Percentiles rank a stretch among this genome's conserved stretches.
These are phyloP conservation scores for Panicum virgatum DNA, from an alignment of 202 grass and related monocot species.

Conservation along the genomic window DNA sequence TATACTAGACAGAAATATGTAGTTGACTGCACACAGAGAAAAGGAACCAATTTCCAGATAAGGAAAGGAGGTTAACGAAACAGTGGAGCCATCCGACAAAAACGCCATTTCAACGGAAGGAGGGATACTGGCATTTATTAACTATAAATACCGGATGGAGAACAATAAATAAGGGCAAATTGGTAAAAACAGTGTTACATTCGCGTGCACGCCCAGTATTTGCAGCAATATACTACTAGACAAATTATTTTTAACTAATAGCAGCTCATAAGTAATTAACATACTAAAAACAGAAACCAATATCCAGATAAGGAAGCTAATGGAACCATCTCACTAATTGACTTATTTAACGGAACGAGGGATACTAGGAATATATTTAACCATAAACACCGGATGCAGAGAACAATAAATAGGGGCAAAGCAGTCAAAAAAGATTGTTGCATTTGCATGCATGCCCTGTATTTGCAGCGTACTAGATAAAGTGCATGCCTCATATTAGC, in stretches of 20 bases:
- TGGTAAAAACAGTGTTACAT: not conserved
- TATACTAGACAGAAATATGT: not conserved
- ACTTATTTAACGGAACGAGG: not conserved
- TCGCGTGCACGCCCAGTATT: not conserved
- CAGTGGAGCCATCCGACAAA: not conserved
- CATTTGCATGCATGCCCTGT: not conserved
- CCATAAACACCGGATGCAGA: not conserved
- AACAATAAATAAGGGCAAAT: not conserved
- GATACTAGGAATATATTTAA: not conserved
- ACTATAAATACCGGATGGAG: slow-evolving; percentile 5
- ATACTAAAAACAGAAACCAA: not conserved
- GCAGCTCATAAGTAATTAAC: not conserved
- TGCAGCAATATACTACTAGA: not conserved
- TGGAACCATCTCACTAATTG: not conserved
- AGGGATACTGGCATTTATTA: not conserved
- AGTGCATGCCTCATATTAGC: not conserved
- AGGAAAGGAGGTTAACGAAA: not conserved
- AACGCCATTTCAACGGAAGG: not conserved
- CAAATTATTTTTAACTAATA: not conserved
- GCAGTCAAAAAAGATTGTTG: not conserved
- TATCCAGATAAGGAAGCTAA: not conserved
- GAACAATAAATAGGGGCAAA: not conserved
- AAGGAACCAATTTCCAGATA: not conserved
- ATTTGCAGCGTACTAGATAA: not conserved
- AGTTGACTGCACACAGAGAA: not conserved